Percentiles rank a stretch among this genome's conserved stretches.
Evolutionary conservation across 164 flowering plant genomes (phyloP).

Genomic region (Liquidambar formosana): DNA sequence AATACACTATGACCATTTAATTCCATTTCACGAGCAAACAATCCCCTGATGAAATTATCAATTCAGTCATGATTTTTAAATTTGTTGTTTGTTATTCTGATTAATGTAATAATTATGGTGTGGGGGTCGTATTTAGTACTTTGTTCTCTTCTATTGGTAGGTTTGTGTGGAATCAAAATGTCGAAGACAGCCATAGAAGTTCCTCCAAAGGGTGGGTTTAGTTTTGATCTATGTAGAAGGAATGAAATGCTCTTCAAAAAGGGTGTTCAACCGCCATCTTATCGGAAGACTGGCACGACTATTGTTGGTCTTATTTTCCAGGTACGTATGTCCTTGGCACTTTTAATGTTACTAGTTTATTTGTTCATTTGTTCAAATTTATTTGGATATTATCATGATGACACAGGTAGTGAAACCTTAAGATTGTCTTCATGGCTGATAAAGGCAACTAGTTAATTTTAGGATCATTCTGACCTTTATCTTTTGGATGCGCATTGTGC

Average conservation of each 20-base stretch:
- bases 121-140: no score
- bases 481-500: no score
- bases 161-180: conserved; percentile 31
- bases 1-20: no score
- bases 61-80: no score
- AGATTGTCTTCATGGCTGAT: no score
- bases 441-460: no score
- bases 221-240: conserved; percentile 69
- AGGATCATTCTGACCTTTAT: no score
- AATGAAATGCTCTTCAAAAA: conserved; percentile 64
- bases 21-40: no score
- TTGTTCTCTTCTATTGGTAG: conserved; percentile 2
- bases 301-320: conserved; percentile 79
- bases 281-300: conserved; percentile 76
- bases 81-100: no score
- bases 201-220: conserved; percentile 67
- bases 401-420: no score
- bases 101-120: no score
- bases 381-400: background rate
- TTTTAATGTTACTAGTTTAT: background rate
- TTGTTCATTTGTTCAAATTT: background rate
- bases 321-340: conserved; percentile 30
- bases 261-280: conserved; percentile 56
- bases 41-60: no score
- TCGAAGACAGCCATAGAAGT: conserved; percentile 35